Percentiles rank a stretch among this genome's conserved stretches.
Conservation (phyloP, 2,329 filamentous ascomycete species). For the Cytospora chrysosperma region DNA sequence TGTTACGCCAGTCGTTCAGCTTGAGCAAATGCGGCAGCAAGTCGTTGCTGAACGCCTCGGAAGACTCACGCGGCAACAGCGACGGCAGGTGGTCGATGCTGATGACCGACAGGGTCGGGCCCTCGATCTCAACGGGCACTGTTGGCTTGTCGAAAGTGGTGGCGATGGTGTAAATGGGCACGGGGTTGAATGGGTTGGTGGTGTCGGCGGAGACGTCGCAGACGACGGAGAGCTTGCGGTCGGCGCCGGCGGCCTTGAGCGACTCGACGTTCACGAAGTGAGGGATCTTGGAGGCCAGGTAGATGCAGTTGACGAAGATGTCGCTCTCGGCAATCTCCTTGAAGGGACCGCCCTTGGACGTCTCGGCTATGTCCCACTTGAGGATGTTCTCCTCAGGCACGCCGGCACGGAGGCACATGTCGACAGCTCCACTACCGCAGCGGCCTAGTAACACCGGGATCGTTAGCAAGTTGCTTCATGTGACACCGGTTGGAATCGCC, state of each 20-base stretch:
- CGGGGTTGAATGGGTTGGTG: constrained; percentile 67
- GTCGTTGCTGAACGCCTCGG: constrained; percentile 76
- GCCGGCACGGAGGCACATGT: constrained; percentile 74
- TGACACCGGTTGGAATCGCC: background rate
- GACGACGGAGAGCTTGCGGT: constrained; percentile 74
- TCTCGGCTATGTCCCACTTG: constrained; percentile 76
- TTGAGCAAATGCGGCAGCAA: constrained; percentile 75
- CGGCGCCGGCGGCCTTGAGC: constrained; percentile 55
- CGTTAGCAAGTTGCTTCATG: background rate
- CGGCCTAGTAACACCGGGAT: constrained; percentile 54
- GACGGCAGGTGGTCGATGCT: constrained; percentile 84
- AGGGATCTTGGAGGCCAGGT: constrained; percentile 74
- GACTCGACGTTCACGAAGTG: constrained; percentile 75
- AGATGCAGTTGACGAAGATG: constrained; percentile 87
- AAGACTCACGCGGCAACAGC: constrained; percentile 81
- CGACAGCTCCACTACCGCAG: constrained; percentile 81
- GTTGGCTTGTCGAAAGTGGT: constrained; percentile 90
- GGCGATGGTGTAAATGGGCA: constrained; percentile 80
- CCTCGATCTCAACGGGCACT: constrained; percentile 64
- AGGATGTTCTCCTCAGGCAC: constrained; percentile 66
- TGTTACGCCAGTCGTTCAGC: constrained; percentile 71
- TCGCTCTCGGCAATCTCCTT: constrained; percentile 72
- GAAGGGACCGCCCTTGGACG: constrained; percentile 72
- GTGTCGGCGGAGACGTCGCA: constrained; percentile 78
- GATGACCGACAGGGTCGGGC: constrained; percentile 72